phyloP scores from a whole-genome alignment of 495 filamentous ascomycete genomes.

The Podospora appendiculata region DNA sequence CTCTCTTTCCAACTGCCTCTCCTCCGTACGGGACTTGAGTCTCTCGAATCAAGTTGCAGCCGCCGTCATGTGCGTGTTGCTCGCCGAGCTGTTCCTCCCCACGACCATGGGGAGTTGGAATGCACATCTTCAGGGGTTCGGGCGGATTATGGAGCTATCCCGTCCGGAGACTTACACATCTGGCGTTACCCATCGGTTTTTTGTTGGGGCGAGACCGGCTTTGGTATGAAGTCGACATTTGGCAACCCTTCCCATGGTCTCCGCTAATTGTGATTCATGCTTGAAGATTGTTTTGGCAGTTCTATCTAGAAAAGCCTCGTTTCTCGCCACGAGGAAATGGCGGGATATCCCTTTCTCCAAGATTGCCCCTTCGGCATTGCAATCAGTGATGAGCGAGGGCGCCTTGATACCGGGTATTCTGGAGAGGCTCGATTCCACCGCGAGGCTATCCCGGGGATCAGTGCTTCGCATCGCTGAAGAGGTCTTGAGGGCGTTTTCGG shows the following conservation, averaged over 20 bases:
- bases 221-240: slow-evolving; percentile 15
- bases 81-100: slow-evolving; percentile 25
- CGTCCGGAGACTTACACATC: slow-evolving; percentile 14
- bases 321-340: slow-evolving; percentile 22
- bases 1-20: slow-evolving; percentile 16
- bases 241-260: neutral
- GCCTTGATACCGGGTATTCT: slow-evolving; percentile 20
- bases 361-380: slow-evolving; percentile 20
- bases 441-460: neutral
- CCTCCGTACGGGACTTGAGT: slow-evolving; percentile 1
- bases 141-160: slow-evolving; percentile 17
- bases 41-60: slow-evolving; percentile 15
- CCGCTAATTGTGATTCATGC: neutral
- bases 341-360: slow-evolving; percentile 19
- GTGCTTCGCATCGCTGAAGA: neutral
- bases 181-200: slow-evolving; percentile 25
- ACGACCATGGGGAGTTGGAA: slow-evolving; percentile 16
- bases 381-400: slow-evolving; percentile 21
- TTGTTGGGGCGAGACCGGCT: slow-evolving; percentile 27
- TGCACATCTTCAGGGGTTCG: slow-evolving; percentile 24
- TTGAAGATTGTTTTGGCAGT: slow-evolving; percentile 10
- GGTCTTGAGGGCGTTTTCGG: neutral
- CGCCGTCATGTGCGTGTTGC: slow-evolving; percentile 30
- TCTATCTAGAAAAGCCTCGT: slow-evolving; percentile 10
- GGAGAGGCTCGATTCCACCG: slow-evolving; percentile 6